Conservation (phyloP, 1,139 yeast species). For the Torulaspora pretoriensis region DNA sequence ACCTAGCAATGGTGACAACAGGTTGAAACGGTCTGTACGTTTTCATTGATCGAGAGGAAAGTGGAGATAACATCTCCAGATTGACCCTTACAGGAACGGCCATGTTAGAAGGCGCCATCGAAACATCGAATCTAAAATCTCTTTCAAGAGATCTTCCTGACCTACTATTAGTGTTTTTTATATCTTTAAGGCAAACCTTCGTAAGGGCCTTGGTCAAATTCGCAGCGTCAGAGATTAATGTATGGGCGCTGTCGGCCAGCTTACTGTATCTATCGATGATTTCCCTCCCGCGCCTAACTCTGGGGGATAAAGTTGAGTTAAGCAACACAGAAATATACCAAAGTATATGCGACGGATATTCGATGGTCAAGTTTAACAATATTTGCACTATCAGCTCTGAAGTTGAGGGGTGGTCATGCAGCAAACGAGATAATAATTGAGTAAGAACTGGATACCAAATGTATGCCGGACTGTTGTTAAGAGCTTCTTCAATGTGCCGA, state of each 20-base stretch:
- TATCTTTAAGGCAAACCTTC: conserved; percentile 32
- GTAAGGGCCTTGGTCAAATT: conserved; percentile 31
- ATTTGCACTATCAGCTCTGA: conserved; percentile 54
- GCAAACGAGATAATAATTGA: conserved; percentile 75
- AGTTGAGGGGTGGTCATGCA: conserved; percentile 58
- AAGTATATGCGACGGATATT: conserved; percentile 76
- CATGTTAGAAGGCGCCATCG: conserved; percentile 55
- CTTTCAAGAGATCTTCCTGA: conserved; percentile 40
- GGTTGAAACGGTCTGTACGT: conserved; percentile 53
- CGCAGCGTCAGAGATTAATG: conserved; percentile 21
- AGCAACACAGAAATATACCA: conserved; percentile 81
- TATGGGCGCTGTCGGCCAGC: conserved; percentile 14
- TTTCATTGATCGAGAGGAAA: conserved; percentile 43
- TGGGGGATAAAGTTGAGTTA: conserved; percentile 57
- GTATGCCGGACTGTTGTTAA: conserved; percentile 50
- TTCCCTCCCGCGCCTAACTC: conserved; percentile 52
- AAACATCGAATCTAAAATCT: conserved; percentile 46
- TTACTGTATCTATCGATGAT: conserved; percentile 38
- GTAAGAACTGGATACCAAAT: conserved; percentile 86
- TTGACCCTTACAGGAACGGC: conserved; percentile 80
- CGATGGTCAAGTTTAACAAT: conserved; percentile 51
- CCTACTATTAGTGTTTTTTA: conserved; percentile 31
- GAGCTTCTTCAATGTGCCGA: conserved; percentile 48
- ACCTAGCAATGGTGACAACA: conserved; percentile 58
- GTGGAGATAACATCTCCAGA: conserved; percentile 63